Conservation (phyloP, 495 filamentous ascomycete species). For the Hypoxylon fuscum region DNA sequence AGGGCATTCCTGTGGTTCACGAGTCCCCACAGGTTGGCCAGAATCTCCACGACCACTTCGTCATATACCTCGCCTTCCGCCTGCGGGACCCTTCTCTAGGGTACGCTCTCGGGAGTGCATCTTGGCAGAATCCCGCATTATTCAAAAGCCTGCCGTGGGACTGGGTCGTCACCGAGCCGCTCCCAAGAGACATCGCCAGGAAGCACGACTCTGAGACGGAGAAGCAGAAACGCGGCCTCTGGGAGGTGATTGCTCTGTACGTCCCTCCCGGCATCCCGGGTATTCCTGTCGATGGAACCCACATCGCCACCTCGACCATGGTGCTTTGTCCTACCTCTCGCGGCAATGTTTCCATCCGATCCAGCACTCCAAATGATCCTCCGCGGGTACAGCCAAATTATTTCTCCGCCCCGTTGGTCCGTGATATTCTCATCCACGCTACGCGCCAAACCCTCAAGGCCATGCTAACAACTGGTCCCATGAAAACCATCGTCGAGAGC, state of each 20-base stretch:
- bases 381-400: constrained; percentile 18
- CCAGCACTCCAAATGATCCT: constrained; percentile 30
- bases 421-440: constrained; percentile 25
- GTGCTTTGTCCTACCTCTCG: constrained; percentile 48
- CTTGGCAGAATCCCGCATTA: constrained; percentile 45
- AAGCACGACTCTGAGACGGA: constrained; percentile 41
- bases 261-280: constrained; percentile 21
- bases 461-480: constrained; percentile 3
- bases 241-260: constrained; percentile 19
- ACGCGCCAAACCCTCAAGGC: constrained; percentile 7
- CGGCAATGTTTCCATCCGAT: constrained; percentile 49
- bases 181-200: constrained; percentile 30
- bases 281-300: constrained; percentile 49
- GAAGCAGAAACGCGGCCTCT: constrained; percentile 23
- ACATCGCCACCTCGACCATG: constrained; percentile 48
- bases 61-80: constrained; percentile 38
- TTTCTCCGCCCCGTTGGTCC: constrained; percentile 19
- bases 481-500: constrained; percentile 24
- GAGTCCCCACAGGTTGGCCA: constrained; percentile 27
- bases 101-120: constrained; percentile 43
- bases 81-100: constrained; percentile 48
- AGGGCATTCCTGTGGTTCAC: constrained; percentile 34
- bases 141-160: constrained; percentile 46
- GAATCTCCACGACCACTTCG: constrained; percentile 35
- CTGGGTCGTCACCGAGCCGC: constrained; percentile 40